phyloP scores from a whole-genome alignment of 306 rosid genomes.

The Herpetospermum pedunculosum region DNA sequence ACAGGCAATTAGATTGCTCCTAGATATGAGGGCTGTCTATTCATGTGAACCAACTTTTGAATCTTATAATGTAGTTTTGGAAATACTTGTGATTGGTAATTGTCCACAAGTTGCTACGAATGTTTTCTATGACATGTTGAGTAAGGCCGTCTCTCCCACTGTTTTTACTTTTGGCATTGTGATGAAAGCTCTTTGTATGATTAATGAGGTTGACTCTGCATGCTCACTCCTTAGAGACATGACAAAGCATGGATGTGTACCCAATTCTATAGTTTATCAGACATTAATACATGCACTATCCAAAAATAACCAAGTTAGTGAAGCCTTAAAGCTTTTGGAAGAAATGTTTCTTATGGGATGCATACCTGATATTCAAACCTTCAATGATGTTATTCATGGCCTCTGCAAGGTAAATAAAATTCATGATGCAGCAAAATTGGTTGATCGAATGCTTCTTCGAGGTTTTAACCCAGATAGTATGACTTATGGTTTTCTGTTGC shows the following conservation, averaged over 20 bases:
- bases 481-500: constrained; percentile 71
- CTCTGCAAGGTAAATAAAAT: constrained; percentile 49
- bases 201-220: constrained; percentile 75
- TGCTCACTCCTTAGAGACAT: constrained; percentile 74
- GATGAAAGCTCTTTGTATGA: constrained; percentile 70
- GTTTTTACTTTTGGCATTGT: constrained; percentile 63
- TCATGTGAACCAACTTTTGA: constrained; percentile 52
- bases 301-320: constrained; percentile 45
- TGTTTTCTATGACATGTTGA: constrained; percentile 86
- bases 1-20: constrained; percentile 72
- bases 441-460: constrained; percentile 67
- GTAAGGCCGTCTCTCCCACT: constrained; percentile 57
- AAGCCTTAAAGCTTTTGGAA: constrained; percentile 62
- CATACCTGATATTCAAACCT: constrained; percentile 79
- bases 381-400: constrained; percentile 69
- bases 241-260: constrained; percentile 87
- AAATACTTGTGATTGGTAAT: constrained; percentile 51
- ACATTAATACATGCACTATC: constrained; percentile 74
- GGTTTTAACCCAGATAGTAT: constrained; percentile 52
- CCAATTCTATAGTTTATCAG: constrained; percentile 74
- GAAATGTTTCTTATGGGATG: constrained; percentile 95
- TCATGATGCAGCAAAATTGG: constrained; percentile 67
- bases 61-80: constrained; percentile 75
- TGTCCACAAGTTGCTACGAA: constrained; percentile 56
- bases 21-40: constrained; percentile 69